These are phyloP conservation scores for Lonicera japonica DNA, from an alignment of 129 eudicot species.

Conservation along the genomic window DNA sequence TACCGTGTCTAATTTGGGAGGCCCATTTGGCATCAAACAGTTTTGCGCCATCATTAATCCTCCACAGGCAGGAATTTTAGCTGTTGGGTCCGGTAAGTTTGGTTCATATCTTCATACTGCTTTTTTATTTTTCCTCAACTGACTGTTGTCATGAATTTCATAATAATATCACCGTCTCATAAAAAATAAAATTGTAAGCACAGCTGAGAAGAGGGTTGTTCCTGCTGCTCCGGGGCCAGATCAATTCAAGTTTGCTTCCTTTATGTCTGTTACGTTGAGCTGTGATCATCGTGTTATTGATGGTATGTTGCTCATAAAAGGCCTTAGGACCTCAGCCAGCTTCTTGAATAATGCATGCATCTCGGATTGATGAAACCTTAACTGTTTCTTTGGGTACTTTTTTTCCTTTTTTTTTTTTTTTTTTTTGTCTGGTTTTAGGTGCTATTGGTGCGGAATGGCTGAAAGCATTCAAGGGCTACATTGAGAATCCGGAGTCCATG, in stretches of 20 bases:
- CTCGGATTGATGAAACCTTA: too few relatives aligned
- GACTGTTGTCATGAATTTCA: background rate
- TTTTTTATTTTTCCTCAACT: background rate
- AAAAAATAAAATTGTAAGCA: conserved; percentile 21
- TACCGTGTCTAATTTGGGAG: conserved; percentile 78
- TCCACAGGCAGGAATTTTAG: conserved; percentile 92
- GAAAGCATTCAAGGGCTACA: conserved; percentile 89
- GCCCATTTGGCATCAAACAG: conserved; percentile 89
- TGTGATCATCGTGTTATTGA: conserved; percentile 99
- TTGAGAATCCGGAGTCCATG: conserved; percentile 94
- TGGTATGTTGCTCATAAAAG: conserved; percentile 45
- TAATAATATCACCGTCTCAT: background rate
- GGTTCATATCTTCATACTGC: conserved; percentile 1
- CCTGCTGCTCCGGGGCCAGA: conserved; percentile 62
- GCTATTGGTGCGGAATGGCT: conserved; percentile 99
- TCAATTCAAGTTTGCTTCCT: conserved; percentile 63
- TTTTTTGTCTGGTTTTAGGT: conserved; percentile 39
- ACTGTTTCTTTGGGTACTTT: too few relatives aligned
- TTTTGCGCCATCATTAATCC: conserved; percentile 97
- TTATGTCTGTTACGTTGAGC: conserved; percentile 88
- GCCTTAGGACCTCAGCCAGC: background rate
- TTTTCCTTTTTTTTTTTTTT: background rate
- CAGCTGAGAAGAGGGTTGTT: conserved; percentile 89
- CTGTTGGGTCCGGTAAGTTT: conserved; percentile 81
- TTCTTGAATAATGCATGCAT: background rate